Evolutionary conservation across 257 asterid genomes (phyloP).

Genomic region (Gynochthodes officinalis): DNA sequence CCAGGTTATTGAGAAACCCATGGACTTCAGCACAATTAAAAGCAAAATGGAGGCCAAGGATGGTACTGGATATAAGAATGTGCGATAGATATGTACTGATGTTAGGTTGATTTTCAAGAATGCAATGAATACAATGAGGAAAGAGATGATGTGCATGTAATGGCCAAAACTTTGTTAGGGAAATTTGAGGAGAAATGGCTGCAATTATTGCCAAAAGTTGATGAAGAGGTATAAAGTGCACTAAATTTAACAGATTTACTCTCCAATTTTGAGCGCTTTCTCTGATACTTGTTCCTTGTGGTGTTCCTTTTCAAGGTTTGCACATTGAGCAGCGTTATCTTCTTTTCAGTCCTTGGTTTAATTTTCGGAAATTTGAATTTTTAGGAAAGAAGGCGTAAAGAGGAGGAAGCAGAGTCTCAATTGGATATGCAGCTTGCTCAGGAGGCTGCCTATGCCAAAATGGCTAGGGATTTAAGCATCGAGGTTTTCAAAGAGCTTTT

Average conservation of each 20-base stretch:
- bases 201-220: constrained; percentile 84
- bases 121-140: constrained; percentile 85
- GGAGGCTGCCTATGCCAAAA: constrained; percentile 74
- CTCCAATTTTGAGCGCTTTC: neutral
- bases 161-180: constrained; percentile 77
- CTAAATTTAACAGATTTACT: neutral
- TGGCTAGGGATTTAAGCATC: constrained; percentile 50
- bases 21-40: constrained; percentile 87
- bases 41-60: constrained; percentile 87
- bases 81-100: constrained; percentile 80
- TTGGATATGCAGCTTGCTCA: constrained; percentile 61
- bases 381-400: constrained; percentile 69
- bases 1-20: constrained; percentile 92
- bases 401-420: constrained; percentile 73
- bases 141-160: constrained; percentile 79
- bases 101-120: constrained; percentile 87
- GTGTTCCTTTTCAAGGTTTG: neutral
- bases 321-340: neutral
- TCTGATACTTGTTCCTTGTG: neutral
- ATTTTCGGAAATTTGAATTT: constrained; percentile 18
- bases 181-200: constrained; percentile 90
- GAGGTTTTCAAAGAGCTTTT: constrained; percentile 43
- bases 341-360: constrained; percentile 1
- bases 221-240: constrained; percentile 66
- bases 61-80: constrained; percentile 74